Percentiles rank a stretch among this genome's conserved stretches.
These are phyloP conservation scores for Acanthamoeba royreba DNA, from an alignment of 208 protist genomes.

Conservation along the genomic window DNA sequence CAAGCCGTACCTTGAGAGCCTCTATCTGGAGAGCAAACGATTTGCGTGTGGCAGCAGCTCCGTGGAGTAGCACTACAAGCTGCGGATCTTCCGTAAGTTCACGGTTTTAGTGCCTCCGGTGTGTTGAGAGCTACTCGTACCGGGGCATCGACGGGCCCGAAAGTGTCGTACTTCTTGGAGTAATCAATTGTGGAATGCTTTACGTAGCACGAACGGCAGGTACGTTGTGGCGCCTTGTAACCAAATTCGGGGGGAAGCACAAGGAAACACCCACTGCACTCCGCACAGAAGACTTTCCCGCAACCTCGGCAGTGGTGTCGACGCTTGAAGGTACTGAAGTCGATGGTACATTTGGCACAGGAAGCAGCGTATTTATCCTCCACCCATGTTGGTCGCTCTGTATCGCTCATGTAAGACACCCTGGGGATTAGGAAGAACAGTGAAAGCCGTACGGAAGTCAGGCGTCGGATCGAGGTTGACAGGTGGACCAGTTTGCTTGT, in stretches of 20 bases:
- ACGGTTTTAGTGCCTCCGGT: too few species aligned
- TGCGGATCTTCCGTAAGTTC: too few species aligned
- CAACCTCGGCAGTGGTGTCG: not conserved
- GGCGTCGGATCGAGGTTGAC: too few species aligned
- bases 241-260: not conserved
- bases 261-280: not conserved
- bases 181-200: not conserved
- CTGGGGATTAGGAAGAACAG: too few species aligned
- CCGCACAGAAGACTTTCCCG: not conserved
- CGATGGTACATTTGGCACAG: not conserved
- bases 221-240: not conserved
- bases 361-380: not conserved
- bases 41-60: not conserved
- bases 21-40: not conserved
- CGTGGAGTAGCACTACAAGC: not conserved
- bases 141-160: not conserved
- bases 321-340: constrained; percentile 13
- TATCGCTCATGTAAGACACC: too few species aligned
- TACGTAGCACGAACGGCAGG: not conserved
- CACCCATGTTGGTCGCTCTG: not conserved
- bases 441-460: too few species aligned
- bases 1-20: not conserved
- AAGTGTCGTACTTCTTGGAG: not conserved
- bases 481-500: too few species aligned
- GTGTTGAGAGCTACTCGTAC: not conserved